These are phyloP conservation scores for Globisporangium spiculum DNA, from an alignment of 352 stramenopile genomes.

Conservation along the genomic window DNA sequence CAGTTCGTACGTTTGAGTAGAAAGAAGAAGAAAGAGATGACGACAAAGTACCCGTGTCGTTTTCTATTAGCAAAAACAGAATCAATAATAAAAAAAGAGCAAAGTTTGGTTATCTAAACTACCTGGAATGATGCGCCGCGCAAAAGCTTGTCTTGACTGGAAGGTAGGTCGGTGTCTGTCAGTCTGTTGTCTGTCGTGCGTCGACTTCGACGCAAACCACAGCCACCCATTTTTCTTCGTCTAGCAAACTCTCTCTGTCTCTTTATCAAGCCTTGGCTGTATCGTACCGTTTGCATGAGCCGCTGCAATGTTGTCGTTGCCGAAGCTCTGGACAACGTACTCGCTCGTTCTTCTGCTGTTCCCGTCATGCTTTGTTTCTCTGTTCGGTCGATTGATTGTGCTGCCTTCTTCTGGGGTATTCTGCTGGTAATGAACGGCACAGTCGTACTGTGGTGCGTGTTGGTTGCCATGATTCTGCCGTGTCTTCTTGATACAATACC, in stretches of 20 bases:
- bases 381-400: neutral
- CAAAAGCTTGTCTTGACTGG: neutral
- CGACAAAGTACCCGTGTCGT: neutral
- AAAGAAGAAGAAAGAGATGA: neutral
- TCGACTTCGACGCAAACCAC: neutral
- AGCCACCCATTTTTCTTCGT: slow-evolving; percentile 3
- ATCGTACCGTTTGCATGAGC: neutral
- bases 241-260: neutral
- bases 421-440: neutral
- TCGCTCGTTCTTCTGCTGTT: neutral
- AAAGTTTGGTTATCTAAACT: slow-evolving; percentile 10
- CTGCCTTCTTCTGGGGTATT: neutral
- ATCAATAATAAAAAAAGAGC: slow-evolving; percentile 11
- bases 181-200: neutral
- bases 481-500: neutral
- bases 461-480: neutral
- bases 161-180: neutral
- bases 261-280: neutral
- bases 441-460: neutral
- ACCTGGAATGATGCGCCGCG: neutral
- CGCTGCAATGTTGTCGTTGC: neutral
- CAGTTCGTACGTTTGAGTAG: neutral
- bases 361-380: neutral
- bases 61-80: slow-evolving; percentile 9
- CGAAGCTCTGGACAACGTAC: neutral